These are phyloP conservation scores for Saccharomycopsis hybrid DNA, from an alignment of 1,139 yeast species.

Conservation along the genomic window DNA sequence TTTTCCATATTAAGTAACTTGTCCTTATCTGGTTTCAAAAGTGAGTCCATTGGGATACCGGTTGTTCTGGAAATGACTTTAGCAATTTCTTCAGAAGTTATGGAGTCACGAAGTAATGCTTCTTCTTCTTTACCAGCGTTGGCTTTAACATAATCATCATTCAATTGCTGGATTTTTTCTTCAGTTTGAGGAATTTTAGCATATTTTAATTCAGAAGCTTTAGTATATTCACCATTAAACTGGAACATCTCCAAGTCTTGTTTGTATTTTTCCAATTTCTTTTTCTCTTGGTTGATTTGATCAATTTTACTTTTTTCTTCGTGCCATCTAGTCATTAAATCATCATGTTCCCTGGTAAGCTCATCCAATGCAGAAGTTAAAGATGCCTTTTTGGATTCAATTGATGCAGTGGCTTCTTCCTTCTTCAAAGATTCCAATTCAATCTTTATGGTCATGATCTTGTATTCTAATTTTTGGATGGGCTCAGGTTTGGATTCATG, in stretches of 20 bases:
- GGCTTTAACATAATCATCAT: slow-evolving; percentile 21
- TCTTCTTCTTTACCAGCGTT: slow-evolving; percentile 25
- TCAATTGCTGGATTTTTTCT: slow-evolving; percentile 22
- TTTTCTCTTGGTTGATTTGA: slow-evolving; percentile 68
- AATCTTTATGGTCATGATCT: slow-evolving; percentile 88
- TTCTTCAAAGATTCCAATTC: slow-evolving; percentile 89
- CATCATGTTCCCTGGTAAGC: slow-evolving; percentile 61
- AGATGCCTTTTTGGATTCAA: slow-evolving; percentile 54
- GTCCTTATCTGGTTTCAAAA: slow-evolving; percentile 92
- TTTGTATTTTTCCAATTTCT: slow-evolving; percentile 76
- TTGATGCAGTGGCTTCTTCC: slow-evolving; percentile 80
- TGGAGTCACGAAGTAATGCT: slow-evolving; percentile 75
- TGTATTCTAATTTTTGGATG: slow-evolving; percentile 80
- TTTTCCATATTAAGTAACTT: slow-evolving; percentile 83
- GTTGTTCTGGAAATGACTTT: slow-evolving; percentile 89
- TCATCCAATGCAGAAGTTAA: slow-evolving; percentile 45
- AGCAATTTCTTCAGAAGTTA: slow-evolving; percentile 90
- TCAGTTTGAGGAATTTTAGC: slow-evolving; percentile 78
- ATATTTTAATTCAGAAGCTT: slow-evolving; percentile 86
- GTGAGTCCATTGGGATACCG: slow-evolving; percentile 88
- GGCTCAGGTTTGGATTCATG: slow-evolving; percentile 97
- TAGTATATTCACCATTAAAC: slow-evolving; percentile 78
- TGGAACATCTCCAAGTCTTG: slow-evolving; percentile 77
- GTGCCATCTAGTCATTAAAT: slow-evolving; percentile 82
- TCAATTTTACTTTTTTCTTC: slow-evolving; percentile 71